Evolutionary conservation across 2,329 filamentous ascomycete species (phyloP), one percentile per base, ranked within the genome.

Genomic region (Chaetomiaceae sp.): DNA sequence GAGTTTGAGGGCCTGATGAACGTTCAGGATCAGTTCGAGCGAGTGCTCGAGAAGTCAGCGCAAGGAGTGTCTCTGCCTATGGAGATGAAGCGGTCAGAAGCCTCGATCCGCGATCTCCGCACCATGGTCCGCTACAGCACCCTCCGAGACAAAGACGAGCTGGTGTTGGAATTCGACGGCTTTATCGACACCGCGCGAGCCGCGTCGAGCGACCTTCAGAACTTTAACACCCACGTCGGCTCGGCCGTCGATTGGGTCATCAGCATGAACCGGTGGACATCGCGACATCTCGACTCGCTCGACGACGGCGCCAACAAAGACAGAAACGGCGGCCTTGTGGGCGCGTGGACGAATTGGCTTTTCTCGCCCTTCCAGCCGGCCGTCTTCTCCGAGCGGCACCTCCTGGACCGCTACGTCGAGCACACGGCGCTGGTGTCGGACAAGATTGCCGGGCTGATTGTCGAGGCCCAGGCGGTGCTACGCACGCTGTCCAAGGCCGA

Each of bases 41-140:
- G 84, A 47, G 80, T 93, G 1, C 67, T 93, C 4, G 78, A 86
- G 54, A 78, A 80, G 48, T 80, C 79, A 14, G 76, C 79, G 1
- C 74, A 81, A 18, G 79, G 81, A 1, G 78, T 82, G 2, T 79
- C 79, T 1, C 67, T 93, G 3, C 86, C 86, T 0, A 71, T 86
- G 55, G 84, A 88, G 56, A 89, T 93, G 81, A 90, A 88, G 67
- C 76, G 80, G 9, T 82, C 83, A 3, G 86, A 91, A 63, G 72
- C 79, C 2, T 81, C 83, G 1, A 81, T 93, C 29, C 78, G 86
- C 33, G 86, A 90, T 57, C 67, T 93, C 19, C 79, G 84, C 26
- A 83, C 79, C 20, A 73, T 89, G 36, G 84, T 94, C 27, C 74
- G 78, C 32, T 81, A 83, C 65, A 88, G 83, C 55, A 74, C 78